phyloP scores from a whole-genome alignment of 306 rosid species.

The Elaeagnus macrophylla region DNA sequence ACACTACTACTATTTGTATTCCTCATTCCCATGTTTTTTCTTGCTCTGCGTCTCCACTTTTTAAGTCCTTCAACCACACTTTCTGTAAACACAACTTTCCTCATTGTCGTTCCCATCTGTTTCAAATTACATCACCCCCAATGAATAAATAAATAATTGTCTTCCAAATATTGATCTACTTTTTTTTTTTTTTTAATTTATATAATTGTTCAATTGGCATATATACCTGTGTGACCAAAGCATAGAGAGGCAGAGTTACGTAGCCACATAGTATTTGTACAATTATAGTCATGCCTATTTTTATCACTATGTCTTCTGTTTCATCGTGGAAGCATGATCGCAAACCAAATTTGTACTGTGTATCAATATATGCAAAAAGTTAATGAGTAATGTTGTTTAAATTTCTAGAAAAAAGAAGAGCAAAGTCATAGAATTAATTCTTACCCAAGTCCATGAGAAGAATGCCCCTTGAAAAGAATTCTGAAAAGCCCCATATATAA shows the following conservation, averaged over 20 bases:
- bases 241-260: constrained; percentile 58
- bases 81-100: constrained; percentile 38
- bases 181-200: no score
- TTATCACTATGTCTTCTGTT: constrained; percentile 33
- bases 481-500: constrained; percentile 26
- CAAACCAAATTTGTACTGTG: constrained; percentile 40
- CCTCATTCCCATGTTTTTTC: constrained; percentile 18
- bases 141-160: not conserved
- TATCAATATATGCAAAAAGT: not conserved
- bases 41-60: constrained; percentile 35
- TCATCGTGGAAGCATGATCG: constrained; percentile 51
- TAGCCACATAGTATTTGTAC: constrained; percentile 51
- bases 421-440: no score
- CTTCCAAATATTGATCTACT: no score
- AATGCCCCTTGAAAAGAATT: constrained; percentile 56
- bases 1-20: constrained; percentile 3
- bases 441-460: constrained; percentile 61
- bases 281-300: constrained; percentile 29
- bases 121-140: constrained; percentile 4
- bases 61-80: constrained; percentile 33
- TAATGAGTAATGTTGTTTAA: not conserved
- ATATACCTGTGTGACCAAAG: constrained; percentile 66
- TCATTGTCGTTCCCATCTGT: constrained; percentile 55
- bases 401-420: not conserved
- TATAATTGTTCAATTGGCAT: no score